Conservation (phyloP, 2,329 filamentous ascomycete genomes). For the Calonectria ilicicola region DNA sequence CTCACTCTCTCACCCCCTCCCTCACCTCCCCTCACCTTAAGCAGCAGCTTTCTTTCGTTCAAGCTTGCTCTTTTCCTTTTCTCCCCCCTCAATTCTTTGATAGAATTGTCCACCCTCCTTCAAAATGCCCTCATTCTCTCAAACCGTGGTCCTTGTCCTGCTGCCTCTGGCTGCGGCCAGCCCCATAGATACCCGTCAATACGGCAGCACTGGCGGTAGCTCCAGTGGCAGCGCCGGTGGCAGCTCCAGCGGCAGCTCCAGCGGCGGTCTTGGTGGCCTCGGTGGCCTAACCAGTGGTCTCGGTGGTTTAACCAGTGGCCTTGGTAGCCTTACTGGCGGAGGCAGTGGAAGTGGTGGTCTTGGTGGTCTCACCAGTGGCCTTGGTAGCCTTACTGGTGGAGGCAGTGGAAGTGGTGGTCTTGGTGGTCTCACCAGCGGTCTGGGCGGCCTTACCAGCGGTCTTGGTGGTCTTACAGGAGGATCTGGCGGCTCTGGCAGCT, state of each 20-base stretch:
- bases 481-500: not conserved
- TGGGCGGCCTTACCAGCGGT: not conserved
- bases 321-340: not conserved
- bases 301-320: not conserved
- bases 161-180: conserved; percentile 37
- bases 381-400: not conserved
- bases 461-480: not conserved
- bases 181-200: conserved; percentile 19
- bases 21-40: conserved; percentile 22
- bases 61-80: not conserved
- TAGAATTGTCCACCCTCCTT: conserved; percentile 12
- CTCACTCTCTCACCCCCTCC: conserved; percentile 17
- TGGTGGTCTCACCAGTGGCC: not conserved
- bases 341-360: not conserved
- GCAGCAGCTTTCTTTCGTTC: conserved; percentile 26
- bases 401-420: not conserved
- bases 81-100: conserved; percentile 23
- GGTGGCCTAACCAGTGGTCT: not conserved
- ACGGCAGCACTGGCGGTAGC: not conserved
- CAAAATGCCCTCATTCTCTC: conserved; percentile 34
- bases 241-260: conserved; percentile 11
- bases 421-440: not conserved
- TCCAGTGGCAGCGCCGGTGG: not conserved
- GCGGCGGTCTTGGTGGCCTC: conserved; percentile 3
- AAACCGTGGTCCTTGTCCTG: conserved; percentile 36